phyloP scores from a whole-genome alignment of 2,329 filamentous ascomycete species.

The Fusarium decemcellulare region DNA sequence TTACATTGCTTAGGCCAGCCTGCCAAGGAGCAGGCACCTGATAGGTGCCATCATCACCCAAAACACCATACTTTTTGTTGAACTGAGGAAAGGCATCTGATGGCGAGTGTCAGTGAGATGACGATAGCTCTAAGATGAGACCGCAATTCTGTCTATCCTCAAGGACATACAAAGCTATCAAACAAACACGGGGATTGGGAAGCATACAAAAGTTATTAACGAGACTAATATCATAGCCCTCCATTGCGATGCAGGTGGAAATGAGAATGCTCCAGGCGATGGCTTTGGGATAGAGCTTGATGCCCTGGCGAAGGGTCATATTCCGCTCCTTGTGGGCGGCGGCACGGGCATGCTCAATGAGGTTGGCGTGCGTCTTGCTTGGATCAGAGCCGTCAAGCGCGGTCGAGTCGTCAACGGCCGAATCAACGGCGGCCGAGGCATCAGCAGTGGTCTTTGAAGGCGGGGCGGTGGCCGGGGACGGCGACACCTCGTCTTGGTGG shows the following conservation, averaged over 20 bases:
- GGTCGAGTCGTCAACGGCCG: constrained; percentile 17
- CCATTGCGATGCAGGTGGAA: constrained; percentile 93
- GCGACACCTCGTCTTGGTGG: constrained; percentile 34
- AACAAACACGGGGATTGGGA: not conserved
- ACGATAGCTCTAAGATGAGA: not conserved
- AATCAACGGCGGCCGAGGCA: constrained; percentile 32
- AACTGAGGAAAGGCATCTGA: constrained; percentile 69
- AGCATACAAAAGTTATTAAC: constrained; percentile 82
- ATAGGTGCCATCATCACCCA: constrained; percentile 60
- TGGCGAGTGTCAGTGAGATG: constrained; percentile 24
- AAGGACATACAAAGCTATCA: not conserved
- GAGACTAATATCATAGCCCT: constrained; percentile 87
- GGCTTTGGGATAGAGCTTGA: constrained; percentile 89
- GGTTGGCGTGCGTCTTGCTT: constrained; percentile 46
- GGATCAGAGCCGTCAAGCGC: constrained; percentile 26
- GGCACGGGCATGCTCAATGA: constrained; percentile 54
- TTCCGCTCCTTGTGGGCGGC: constrained; percentile 74
- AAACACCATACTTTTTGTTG: constrained; percentile 69
- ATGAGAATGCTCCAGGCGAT: constrained; percentile 87
- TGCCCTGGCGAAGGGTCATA: constrained; percentile 82
- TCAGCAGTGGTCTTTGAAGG: constrained; percentile 33
- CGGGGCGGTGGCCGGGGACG: constrained; percentile 32
- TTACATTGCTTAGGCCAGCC: constrained; percentile 69
- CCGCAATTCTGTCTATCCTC: not conserved
- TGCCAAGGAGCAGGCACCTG: constrained; percentile 75